Evolutionary conservation across 176 grass and related monocot genomes (phyloP).

Genomic region (Eleusine coracana): DNA sequence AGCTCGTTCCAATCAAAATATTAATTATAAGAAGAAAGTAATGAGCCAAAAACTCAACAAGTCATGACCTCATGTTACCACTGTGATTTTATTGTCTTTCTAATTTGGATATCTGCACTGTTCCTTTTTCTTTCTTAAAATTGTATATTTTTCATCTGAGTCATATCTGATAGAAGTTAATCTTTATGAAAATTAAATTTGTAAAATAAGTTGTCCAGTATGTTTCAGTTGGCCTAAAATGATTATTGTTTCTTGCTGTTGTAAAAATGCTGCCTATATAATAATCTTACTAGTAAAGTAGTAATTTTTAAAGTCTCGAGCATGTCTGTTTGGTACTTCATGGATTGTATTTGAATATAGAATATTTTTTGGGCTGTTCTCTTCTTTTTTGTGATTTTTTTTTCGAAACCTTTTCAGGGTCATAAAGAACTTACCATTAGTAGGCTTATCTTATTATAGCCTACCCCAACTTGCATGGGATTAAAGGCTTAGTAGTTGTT

Average conservation of each 20-base stretch:
- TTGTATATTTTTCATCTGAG: slow-evolving; percentile 15
- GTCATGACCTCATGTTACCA: neutral
- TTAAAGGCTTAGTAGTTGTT: too few relatives aligned
- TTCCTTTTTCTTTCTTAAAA: neutral
- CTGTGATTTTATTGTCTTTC: slow-evolving; percentile 8
- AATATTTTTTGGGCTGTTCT: slow-evolving; percentile 11
- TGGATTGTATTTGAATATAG: slow-evolving; percentile 22
- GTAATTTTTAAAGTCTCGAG: slow-evolving; percentile 15
- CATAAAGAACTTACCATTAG: slow-evolving; percentile 21
- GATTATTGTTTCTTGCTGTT: neutral
- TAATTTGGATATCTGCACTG: slow-evolving; percentile 3
- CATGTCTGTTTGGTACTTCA: slow-evolving; percentile 1
- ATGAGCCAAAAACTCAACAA: slow-evolving; percentile 9
- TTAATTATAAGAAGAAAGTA: neutral
- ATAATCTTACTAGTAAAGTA: slow-evolving; percentile 10
- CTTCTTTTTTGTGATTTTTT: too few relatives aligned
- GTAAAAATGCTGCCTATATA: neutral
- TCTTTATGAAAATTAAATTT: neutral
- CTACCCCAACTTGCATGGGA: too few relatives aligned
- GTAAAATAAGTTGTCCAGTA: slow-evolving; percentile 2
- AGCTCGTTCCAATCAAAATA: slow-evolving; percentile 18
- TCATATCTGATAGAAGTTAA: neutral
- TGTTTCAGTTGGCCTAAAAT: slow-evolving; percentile 11
- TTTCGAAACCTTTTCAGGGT: neutral
- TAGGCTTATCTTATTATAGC: slow-evolving; percentile 16